A percentile compares a stretch with the other conserved stretches of the same genome.
phyloP scores from a whole-genome alignment of 495 filamentous ascomycete species.

The Podospora pseudopauciseta region DNA sequence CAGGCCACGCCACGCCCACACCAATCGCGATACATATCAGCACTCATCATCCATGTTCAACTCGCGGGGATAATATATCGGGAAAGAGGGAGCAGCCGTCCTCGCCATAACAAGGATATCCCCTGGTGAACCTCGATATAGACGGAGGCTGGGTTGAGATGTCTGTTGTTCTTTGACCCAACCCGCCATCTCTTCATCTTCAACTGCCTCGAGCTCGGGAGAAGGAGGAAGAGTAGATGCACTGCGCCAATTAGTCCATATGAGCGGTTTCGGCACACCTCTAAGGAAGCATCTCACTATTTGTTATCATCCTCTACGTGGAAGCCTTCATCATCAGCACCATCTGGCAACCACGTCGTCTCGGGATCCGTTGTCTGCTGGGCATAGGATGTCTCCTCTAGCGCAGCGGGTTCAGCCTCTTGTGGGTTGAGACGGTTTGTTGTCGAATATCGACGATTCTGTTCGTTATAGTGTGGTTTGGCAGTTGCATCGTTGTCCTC shows the following conservation, averaged over 20 bases:
- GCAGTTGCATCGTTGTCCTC: neutral
- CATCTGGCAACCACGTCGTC: neutral
- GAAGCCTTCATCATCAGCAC: neutral
- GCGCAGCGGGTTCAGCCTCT: neutral
- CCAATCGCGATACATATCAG: neutral
- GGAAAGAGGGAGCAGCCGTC: neutral
- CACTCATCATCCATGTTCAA: neutral
- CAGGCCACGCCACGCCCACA: neutral
- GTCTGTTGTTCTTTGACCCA: neutral
- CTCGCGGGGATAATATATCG: neutral
- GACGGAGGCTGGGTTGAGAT: neutral
- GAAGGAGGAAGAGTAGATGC: neutral
- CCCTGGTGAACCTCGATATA: neutral
- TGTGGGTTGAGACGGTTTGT: neutral
- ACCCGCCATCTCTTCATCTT: neutral
- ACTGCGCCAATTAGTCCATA: neutral
- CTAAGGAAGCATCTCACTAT: neutral
- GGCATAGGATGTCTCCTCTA: neutral
- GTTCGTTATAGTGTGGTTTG: neutral
- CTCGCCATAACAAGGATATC: neutral
- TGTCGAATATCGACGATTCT: neutral
- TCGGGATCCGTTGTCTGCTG: neutral
- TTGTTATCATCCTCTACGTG: neutral
- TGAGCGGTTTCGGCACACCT: neutral
- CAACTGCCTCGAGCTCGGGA: neutral